phyloP scores from a whole-genome alignment of 2,329 filamentous ascomycete species.

The Metarhizium album region DNA sequence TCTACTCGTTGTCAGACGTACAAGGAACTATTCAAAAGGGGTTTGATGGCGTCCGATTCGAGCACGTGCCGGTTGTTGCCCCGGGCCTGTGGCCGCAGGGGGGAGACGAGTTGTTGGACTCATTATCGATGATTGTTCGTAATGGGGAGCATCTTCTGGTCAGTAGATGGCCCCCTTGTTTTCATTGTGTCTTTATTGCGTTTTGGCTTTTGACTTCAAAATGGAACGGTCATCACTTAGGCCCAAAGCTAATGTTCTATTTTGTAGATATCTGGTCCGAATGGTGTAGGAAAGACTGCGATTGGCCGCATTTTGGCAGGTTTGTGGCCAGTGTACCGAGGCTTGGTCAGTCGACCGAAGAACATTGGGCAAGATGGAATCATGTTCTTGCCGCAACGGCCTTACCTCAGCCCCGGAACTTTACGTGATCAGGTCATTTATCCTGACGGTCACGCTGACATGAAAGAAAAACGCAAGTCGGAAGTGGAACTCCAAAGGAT shows the following conservation, averaged over 20 bases:
- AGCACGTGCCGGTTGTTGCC: slow-evolving; percentile 87
- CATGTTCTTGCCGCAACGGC: slow-evolving; percentile 94
- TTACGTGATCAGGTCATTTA: slow-evolving; percentile 97
- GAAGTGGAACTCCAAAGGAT: slow-evolving; percentile 70
- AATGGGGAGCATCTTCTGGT: slow-evolving; percentile 81
- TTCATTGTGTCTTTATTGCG: background rate
- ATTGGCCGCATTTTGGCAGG: slow-evolving; percentile 82
- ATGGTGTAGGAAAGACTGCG: slow-evolving; percentile 87
- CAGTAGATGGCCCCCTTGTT: too few species aligned
- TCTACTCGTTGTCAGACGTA: slow-evolving; percentile 82
- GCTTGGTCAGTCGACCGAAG: slow-evolving; percentile 80
- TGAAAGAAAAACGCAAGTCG: slow-evolving; percentile 68
- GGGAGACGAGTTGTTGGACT: slow-evolving; percentile 84
- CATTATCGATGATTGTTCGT: slow-evolving; percentile 78
- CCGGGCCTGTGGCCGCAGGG: slow-evolving; percentile 80
- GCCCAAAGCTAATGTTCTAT: background rate
- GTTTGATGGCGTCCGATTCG: slow-evolving; percentile 86
- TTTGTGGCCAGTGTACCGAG: slow-evolving; percentile 92
- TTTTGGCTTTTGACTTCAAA: background rate
- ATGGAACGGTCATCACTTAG: background rate
- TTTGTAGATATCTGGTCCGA: slow-evolving; percentile 70
- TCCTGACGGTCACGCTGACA: slow-evolving; percentile 87
- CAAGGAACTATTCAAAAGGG: slow-evolving; percentile 91
- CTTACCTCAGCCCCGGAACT: slow-evolving; percentile 85
- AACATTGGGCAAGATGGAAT: slow-evolving; percentile 76